These are phyloP conservation scores for Arthrobotrys conoides DNA, from an alignment of 2,329 filamentous ascomycete genomes.

Conservation along the genomic window DNA sequence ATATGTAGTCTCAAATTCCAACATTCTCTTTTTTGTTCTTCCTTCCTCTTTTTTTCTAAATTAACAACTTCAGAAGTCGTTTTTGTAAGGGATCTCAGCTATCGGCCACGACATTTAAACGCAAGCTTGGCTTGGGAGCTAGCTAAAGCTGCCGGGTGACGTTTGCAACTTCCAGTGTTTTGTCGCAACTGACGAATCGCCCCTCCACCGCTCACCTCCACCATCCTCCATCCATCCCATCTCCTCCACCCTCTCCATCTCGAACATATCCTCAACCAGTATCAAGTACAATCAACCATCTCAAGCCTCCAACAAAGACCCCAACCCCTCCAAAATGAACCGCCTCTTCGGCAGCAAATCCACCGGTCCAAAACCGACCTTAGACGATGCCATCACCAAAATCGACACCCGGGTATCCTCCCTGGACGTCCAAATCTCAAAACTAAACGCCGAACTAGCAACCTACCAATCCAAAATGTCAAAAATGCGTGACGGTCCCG, in stretches of 20 bases:
- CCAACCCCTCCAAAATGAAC: slow-evolving; percentile 78
- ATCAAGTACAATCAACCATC: no score
- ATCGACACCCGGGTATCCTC: slow-evolving; percentile 79
- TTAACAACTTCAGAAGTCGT: no score
- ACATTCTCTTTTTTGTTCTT: no score
- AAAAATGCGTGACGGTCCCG: slow-evolving; percentile 95
- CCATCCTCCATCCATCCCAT: neutral
- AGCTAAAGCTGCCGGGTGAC: neutral
- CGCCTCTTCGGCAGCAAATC: slow-evolving; percentile 92
- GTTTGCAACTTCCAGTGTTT: neutral
- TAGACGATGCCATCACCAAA: slow-evolving; percentile 85
- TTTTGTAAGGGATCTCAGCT: no score
- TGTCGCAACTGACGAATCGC: neutral
- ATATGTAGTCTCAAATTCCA: no score
- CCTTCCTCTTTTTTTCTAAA: no score
- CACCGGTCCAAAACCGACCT: slow-evolving; percentile 88
- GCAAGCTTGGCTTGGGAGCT: neutral
- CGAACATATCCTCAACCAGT: no score
- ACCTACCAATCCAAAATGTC: slow-evolving; percentile 88
- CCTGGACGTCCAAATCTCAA: slow-evolving; percentile 94
- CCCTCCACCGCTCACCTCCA: neutral
- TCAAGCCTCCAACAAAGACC: no score
- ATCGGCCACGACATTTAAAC: no score
- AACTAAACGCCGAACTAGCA: slow-evolving; percentile 88
- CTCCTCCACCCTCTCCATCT: no score